Conservation (phyloP, 1,284 basidiomycete genomes). For the Irpex rosettiformis region DNA sequence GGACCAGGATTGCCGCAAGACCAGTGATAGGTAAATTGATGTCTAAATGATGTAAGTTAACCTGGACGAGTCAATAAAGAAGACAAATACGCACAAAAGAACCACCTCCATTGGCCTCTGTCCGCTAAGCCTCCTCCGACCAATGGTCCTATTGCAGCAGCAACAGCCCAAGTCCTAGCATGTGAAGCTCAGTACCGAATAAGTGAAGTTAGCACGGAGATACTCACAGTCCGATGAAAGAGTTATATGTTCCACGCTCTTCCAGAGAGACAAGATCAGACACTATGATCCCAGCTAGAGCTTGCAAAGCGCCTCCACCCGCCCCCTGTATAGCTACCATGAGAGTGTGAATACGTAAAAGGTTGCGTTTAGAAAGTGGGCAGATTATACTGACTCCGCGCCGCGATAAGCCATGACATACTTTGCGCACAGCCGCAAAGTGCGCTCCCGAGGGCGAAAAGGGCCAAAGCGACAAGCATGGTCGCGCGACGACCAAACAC, state of each 20-base stretch:
- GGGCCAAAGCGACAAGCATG: constrained; percentile 2
- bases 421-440: constrained; percentile 6
- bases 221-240: constrained; percentile 27
- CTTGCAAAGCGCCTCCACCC: constrained; percentile 43
- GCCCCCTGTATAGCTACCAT: constrained; percentile 40
- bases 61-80: too few species aligned
- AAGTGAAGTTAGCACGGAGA: neutral
- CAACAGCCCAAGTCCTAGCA: constrained; percentile 30
- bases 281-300: constrained; percentile 38
- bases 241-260: constrained; percentile 35
- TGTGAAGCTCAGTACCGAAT: neutral
- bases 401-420: constrained; percentile 11
- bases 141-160: constrained; percentile 23
- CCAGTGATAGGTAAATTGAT: constrained; percentile 15
- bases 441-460: constrained; percentile 9
- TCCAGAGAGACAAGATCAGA: constrained; percentile 42
- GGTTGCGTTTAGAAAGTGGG: neutral
- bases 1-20: constrained; percentile 27
- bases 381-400: constrained; percentile 1
- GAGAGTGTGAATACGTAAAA: neutral
- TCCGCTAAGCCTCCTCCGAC: constrained; percentile 10
- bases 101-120: constrained; percentile 12
- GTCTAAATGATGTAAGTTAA: too few species aligned
- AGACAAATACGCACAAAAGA: constrained; percentile 12
- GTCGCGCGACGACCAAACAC: constrained; percentile 6